These are phyloP conservation scores for Nitzschia sp. DNA, from an alignment of 108 stramenopile species.

Conservation along the genomic window DNA sequence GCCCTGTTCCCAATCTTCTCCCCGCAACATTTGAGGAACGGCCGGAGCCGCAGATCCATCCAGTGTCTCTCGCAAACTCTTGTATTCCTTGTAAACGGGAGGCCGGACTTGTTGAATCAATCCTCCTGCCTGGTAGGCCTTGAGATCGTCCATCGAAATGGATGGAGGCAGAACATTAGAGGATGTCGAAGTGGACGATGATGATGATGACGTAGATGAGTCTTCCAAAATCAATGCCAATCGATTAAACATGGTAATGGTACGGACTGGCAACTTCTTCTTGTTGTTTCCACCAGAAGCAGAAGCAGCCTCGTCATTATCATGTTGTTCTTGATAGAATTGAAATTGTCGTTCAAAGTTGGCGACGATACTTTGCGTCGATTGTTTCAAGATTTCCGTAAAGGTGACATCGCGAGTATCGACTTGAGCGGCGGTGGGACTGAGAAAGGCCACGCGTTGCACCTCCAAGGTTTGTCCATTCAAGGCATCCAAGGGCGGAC, in stretches of 20 bases:
- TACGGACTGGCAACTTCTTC: conserved; percentile 58
- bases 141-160: neutral
- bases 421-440: conserved; percentile 52
- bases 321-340: neutral
- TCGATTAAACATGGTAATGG: conserved; percentile 95
- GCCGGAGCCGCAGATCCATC: conserved; percentile 22
- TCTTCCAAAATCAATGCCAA: conserved; percentile 78
- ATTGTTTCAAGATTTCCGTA: conserved; percentile 88
- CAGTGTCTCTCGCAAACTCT: conserved; percentile 45
- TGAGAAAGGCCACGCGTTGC: conserved; percentile 46
- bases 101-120: conserved; percentile 57
- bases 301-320: neutral
- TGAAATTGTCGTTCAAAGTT: conserved; percentile 43
- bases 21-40: conserved; percentile 60
- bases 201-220: neutral
- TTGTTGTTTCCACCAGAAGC: too few relatives aligned
- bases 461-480: conserved; percentile 57
- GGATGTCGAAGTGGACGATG: neutral
- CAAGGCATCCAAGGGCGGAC: conserved; percentile 71
- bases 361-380: conserved; percentile 78
- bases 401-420: conserved; percentile 88
- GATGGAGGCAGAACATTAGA: neutral
- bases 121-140: conserved; percentile 48
- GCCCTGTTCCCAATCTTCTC: conserved; percentile 58
- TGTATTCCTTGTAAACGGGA: conserved; percentile 41